Percentiles rank a stretch among this genome's conserved stretches.
These are phyloP conservation scores for Clitopilus hobsonii DNA, from an alignment of 768 basidiomycete species.

Conservation along the genomic window DNA sequence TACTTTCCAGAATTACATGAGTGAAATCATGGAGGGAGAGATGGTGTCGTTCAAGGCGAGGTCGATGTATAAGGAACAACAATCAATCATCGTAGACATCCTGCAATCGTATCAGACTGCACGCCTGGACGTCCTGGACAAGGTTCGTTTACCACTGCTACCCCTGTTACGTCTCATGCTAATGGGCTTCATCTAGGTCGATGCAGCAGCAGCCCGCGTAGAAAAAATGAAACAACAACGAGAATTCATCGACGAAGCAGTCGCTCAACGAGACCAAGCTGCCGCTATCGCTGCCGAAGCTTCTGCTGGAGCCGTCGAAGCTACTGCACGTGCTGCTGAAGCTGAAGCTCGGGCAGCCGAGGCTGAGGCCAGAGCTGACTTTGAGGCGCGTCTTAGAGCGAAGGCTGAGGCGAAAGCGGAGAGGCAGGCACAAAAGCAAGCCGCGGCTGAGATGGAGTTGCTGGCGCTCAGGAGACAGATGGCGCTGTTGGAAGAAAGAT, in stretches of 20 bases:
- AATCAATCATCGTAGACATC: constrained; percentile 4
- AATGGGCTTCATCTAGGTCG: constrained; percentile 1
- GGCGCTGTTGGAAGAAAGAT: constrained; percentile 7
- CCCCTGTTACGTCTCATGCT: neutral
- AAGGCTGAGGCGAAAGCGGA: constrained; percentile 11
- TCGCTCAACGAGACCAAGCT: constrained; percentile 6
- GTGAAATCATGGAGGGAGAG: constrained; percentile 2
- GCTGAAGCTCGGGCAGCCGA: constrained; percentile 7
- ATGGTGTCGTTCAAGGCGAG: neutral
- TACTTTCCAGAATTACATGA: constrained; percentile 9
- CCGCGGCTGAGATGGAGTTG: constrained; percentile 9
- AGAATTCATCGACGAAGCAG: constrained; percentile 5
- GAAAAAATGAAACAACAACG: constrained; percentile 5
- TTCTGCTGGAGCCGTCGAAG: constrained; percentile 5
- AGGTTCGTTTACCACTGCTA: constrained; percentile 2
- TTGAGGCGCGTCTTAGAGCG: constrained; percentile 8
- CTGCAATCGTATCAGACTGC: constrained; percentile 4
- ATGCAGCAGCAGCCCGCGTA: constrained; percentile 6
- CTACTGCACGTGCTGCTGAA: constrained; percentile 8
- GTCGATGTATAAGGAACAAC: constrained; percentile 8
- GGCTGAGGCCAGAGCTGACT: constrained; percentile 10
- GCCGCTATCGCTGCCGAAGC: constrained; percentile 7
- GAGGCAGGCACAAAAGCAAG: constrained; percentile 8
- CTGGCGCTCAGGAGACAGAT: constrained; percentile 7
- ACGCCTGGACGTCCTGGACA: constrained; percentile 6